These are phyloP conservation scores for Blastobotrys serpentis DNA, from an alignment of 1,139 yeast species.

Conservation along the genomic window DNA sequence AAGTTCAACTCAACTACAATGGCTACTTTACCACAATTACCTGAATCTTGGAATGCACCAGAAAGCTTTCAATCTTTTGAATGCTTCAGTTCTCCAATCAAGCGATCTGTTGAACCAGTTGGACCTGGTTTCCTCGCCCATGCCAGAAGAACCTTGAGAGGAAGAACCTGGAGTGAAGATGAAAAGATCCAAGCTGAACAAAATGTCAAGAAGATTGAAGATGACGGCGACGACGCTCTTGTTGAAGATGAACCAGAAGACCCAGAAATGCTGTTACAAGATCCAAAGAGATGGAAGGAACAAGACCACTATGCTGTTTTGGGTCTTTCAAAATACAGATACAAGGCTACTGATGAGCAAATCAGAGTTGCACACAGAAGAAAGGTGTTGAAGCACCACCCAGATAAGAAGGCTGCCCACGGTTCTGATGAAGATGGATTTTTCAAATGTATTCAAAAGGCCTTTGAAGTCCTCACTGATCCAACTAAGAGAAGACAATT, in stretches of 20 bases:
- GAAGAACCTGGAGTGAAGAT: slow-evolving; percentile 98
- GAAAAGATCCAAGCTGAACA: slow-evolving; percentile 92
- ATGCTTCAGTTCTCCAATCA: slow-evolving; percentile 60
- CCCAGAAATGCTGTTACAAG: slow-evolving; percentile 71
- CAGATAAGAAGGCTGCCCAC: slow-evolving; percentile 92
- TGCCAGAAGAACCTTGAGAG: slow-evolving; percentile 92
- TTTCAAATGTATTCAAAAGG: slow-evolving; percentile 96
- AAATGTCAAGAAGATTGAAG: slow-evolving; percentile 74
- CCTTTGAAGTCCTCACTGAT: slow-evolving; percentile 86
- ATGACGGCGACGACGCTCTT: slow-evolving; percentile 68
- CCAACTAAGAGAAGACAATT: slow-evolving; percentile 84
- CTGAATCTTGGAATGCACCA: slow-evolving; percentile 34
- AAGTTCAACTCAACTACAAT: not conserved
- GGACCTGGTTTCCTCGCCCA: slow-evolving; percentile 96
- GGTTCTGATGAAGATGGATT: slow-evolving; percentile 96
- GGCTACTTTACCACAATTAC: slow-evolving; percentile 31
- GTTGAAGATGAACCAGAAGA: slow-evolving; percentile 76
- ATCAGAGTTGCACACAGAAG: slow-evolving; percentile 96
- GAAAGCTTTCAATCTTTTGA: slow-evolving; percentile 35
- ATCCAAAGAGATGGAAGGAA: slow-evolving; percentile 97
- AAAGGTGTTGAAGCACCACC: slow-evolving; percentile 95
- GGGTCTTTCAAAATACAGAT: slow-evolving; percentile 89
- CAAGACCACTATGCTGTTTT: slow-evolving; percentile 96
- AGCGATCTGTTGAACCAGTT: slow-evolving; percentile 93
- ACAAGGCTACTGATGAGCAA: slow-evolving; percentile 88